These are phyloP conservation scores for Talaromyces piceae DNA, from an alignment of 2,329 filamentous ascomycete genomes.

Conservation along the genomic window DNA sequence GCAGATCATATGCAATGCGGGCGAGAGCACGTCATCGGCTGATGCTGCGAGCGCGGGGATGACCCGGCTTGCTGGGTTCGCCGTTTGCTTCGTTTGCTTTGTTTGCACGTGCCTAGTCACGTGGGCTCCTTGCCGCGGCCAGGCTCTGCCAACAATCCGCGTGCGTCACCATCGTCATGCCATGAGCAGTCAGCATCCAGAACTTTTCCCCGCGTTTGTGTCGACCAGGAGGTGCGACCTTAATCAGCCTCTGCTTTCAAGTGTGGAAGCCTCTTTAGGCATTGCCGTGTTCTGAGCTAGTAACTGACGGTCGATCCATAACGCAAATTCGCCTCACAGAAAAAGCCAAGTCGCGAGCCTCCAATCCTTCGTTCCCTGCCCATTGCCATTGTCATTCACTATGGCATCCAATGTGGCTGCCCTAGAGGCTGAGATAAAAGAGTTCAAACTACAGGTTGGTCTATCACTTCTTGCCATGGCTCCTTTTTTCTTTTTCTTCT, in stretches of 20 bases:
- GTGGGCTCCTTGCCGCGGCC: background rate
- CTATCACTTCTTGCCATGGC: background rate
- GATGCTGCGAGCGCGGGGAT: background rate
- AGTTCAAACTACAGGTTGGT: slow-evolving; percentile 52
- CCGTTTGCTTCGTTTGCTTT: background rate
- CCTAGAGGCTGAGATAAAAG: slow-evolving; percentile 47
- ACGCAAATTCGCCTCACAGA: background rate
- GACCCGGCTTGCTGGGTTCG: background rate
- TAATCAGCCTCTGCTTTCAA: too few relatives aligned
- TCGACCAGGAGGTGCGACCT: too few relatives aligned
- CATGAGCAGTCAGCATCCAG: too few relatives aligned
- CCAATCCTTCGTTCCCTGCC: background rate
- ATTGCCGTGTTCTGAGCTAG: too few relatives aligned
- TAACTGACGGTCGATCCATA: too few relatives aligned
- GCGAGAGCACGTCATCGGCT: background rate
- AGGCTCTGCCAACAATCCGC: background rate
- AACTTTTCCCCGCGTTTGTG: too few relatives aligned
- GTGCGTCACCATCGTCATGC: too few relatives aligned
- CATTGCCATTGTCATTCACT: background rate
- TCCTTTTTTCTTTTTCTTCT: background rate
- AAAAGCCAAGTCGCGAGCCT: background rate
- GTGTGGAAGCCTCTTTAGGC: too few relatives aligned
- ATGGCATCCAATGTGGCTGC: slow-evolving; percentile 38
- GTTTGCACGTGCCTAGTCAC: background rate
- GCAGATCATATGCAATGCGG: too few relatives aligned